Evolutionary conservation across 225 moss, liverwort and hornwort genomes (phyloP).

Genomic region (Lunularia cruciata): DNA sequence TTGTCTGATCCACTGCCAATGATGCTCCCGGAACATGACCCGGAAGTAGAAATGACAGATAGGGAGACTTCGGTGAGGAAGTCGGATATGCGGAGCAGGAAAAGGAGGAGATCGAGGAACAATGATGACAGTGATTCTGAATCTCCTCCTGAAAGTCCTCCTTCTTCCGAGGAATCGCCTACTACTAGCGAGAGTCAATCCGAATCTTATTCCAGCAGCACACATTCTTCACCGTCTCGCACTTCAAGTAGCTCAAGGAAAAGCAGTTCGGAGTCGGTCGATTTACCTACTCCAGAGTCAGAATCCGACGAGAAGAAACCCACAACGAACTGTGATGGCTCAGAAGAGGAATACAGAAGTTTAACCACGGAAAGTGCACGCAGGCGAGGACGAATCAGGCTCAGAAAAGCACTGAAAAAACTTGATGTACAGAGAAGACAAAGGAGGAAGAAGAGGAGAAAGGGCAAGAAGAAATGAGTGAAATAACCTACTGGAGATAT

Average conservation of each 20-base stretch:
- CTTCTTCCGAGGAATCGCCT: slow-evolving; percentile 21
- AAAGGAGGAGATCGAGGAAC: slow-evolving; percentile 45
- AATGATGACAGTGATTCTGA: slow-evolving; percentile 39
- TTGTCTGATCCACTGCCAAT: slow-evolving; percentile 41
- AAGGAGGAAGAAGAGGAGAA: background rate
- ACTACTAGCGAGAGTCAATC: background rate
- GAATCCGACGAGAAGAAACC: background rate
- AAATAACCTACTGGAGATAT: no score
- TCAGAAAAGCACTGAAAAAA: background rate
- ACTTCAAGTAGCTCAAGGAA: slow-evolving; percentile 27
- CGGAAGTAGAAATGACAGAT: slow-evolving; percentile 16
- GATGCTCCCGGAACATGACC: slow-evolving; percentile 34
- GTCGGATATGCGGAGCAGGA: slow-evolving; percentile 34
- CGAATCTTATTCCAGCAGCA: slow-evolving; percentile 17
- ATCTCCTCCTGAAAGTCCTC: slow-evolving; percentile 5
- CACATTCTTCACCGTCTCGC: slow-evolving; percentile 22
- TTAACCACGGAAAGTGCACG: slow-evolving; percentile 18
- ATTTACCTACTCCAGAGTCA: slow-evolving; percentile 24
- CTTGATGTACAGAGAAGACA: no score
- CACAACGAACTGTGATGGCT: background rate
- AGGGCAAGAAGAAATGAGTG: background rate
- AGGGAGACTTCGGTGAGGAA: slow-evolving; percentile 9
- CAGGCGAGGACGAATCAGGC: background rate
- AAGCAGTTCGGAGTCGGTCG: background rate
- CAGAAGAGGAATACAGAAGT: slow-evolving; percentile 16